Conservation (phyloP, 805 yeast species). For the Pichia membranifaciens region DNA sequence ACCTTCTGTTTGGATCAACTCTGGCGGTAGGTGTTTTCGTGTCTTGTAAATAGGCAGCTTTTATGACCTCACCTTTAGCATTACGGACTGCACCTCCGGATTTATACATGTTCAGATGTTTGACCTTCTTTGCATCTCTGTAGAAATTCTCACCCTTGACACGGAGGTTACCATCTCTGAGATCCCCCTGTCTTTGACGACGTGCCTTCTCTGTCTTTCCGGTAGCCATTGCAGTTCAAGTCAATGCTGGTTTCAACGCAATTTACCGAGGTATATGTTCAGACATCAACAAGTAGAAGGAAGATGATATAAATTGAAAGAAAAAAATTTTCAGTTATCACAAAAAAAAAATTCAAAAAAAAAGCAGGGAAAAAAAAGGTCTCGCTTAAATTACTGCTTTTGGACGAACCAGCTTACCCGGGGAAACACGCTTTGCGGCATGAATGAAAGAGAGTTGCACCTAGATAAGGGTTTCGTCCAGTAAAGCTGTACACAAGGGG, state of each 20-base stretch:
- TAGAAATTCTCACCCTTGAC: slow-evolving; percentile 97
- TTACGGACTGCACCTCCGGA: slow-evolving; percentile 84
- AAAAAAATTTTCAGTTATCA: slow-evolving; percentile 1
- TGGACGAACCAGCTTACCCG: background rate
- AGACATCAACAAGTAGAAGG: too few species aligned
- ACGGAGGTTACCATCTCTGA: slow-evolving; percentile 83
- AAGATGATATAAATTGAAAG: background rate
- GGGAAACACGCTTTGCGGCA: background rate
- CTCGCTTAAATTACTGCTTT: background rate
- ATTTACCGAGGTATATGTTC: too few species aligned
- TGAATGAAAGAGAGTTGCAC: background rate
- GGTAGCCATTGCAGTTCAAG: slow-evolving; percentile 62
- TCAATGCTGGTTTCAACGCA: too few species aligned
- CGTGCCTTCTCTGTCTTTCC: slow-evolving; percentile 88
- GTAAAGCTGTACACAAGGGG: too few species aligned
- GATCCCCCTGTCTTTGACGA: slow-evolving; percentile 74
- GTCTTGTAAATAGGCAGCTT: slow-evolving; percentile 84
- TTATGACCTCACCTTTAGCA: slow-evolving; percentile 78
- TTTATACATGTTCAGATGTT: slow-evolving; percentile 87
- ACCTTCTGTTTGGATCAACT: slow-evolving; percentile 91
- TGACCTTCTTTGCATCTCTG: slow-evolving; percentile 87
- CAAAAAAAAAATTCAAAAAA: background rate
- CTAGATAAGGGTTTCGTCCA: too few species aligned
- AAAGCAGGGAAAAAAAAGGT: background rate
- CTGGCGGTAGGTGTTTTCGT: slow-evolving; percentile 86